These are phyloP conservation scores for Xylariomycetidae sp. DNA, from an alignment of 2,329 filamentous ascomycete genomes.

Conservation along the genomic window DNA sequence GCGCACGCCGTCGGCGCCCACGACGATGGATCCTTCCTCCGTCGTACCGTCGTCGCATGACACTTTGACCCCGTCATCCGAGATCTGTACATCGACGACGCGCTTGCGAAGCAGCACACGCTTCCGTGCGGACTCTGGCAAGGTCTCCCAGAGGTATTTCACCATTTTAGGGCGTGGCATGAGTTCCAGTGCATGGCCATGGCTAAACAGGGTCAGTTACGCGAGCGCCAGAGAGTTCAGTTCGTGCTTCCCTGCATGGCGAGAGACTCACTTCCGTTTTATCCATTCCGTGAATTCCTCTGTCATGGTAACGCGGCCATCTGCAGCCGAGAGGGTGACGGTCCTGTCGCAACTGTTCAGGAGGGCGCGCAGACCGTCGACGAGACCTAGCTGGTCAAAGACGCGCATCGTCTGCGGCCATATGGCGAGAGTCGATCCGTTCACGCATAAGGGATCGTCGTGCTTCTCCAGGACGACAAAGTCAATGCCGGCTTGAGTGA, in stretches of 20 bases:
- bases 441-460: slow-evolving; percentile 7
- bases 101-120: slow-evolving; percentile 11
- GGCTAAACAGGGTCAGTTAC: slow-evolving; percentile 11
- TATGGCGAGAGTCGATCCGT: slow-evolving; percentile 15
- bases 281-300: neutral
- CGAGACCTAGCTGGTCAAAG: slow-evolving; percentile 17
- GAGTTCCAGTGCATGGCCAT: slow-evolving; percentile 15
- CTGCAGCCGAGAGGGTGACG: slow-evolving; percentile 7
- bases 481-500: slow-evolving; percentile 18
- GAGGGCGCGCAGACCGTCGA: slow-evolving; percentile 5
- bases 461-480: slow-evolving; percentile 19
- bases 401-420: slow-evolving; percentile 19
- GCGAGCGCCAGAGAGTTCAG: too few relatives aligned
- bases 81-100: slow-evolving; percentile 18
- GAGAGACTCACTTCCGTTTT: slow-evolving; percentile 7
- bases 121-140: slow-evolving; percentile 12
- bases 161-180: slow-evolving; percentile 16
- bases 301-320: slow-evolving; percentile 3
- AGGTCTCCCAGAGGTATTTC: slow-evolving; percentile 13
- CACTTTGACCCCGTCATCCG: slow-evolving; percentile 21
- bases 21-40: slow-evolving; percentile 31
- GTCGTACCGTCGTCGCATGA: slow-evolving; percentile 28
- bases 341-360: slow-evolving; percentile 2
- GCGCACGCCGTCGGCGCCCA: slow-evolving; percentile 38
- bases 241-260: too few relatives aligned